These are phyloP conservation scores for Paramecium bursaria DNA, from an alignment of 73 alveolate species.

Conservation along the genomic window DNA sequence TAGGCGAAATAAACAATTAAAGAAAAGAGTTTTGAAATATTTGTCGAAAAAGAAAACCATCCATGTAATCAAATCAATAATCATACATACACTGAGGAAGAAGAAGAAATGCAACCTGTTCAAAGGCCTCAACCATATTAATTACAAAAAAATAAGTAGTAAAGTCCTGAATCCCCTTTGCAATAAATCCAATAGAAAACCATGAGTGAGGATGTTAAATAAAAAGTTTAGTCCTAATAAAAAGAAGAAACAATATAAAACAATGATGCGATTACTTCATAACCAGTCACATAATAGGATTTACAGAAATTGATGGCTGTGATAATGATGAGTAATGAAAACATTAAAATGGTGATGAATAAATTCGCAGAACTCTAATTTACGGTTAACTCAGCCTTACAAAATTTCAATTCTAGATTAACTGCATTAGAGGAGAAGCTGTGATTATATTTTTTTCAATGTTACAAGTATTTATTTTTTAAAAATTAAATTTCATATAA, in stretches of 20 bases:
- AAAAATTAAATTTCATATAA: too few species aligned
- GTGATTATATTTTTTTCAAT: too few species aligned
- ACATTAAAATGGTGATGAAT: constrained; percentile 9
- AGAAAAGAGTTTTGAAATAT: too few species aligned
- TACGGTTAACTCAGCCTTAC: constrained; percentile 17
- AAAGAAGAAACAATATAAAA: not conserved
- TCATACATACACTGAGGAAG: not conserved
- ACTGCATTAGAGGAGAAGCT: constrained; percentile 9
- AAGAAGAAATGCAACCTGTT: too few species aligned
- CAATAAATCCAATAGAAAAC: not conserved
- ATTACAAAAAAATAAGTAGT: not conserved
- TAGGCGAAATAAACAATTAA: not conserved
- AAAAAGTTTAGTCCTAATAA: not conserved
- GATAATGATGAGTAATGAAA: constrained; percentile 24
- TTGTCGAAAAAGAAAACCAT: too few species aligned
- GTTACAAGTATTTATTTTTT: too few species aligned
- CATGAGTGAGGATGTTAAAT: not conserved
- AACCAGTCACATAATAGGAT: not conserved
- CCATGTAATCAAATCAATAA: too few species aligned
- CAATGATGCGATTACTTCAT: not conserved
- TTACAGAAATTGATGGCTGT: constrained; percentile 26
- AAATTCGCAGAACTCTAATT: constrained; percentile 33
- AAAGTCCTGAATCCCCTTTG: not conserved
- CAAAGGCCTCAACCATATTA: not conserved
- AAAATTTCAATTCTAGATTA: constrained; percentile 28